These are phyloP conservation scores for Mangifera indica DNA, from an alignment of 345 rosid genomes.

Conservation along the genomic window DNA sequence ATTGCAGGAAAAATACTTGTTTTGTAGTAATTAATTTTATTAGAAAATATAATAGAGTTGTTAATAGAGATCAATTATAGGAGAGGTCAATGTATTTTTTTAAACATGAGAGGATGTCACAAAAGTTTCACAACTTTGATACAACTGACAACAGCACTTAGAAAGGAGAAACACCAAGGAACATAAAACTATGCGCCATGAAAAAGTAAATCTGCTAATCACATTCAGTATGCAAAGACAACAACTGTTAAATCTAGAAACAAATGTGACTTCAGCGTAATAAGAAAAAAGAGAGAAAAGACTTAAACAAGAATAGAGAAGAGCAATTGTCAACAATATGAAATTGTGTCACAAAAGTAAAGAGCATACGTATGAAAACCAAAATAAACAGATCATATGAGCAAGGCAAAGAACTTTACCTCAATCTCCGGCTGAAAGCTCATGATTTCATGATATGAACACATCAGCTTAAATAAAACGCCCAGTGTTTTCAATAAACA, in stretches of 20 bases:
- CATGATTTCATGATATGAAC: slow-evolving; percentile 90
- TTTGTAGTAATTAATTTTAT: not conserved
- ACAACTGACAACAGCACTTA: not conserved
- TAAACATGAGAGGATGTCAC: not conserved
- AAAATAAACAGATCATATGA: slow-evolving; percentile 5
- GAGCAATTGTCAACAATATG: not conserved
- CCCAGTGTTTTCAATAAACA: slow-evolving; percentile 87
- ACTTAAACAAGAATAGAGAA: not conserved
- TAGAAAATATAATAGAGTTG: not conserved
- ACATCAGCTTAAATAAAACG: slow-evolving; percentile 77
- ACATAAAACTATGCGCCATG: not conserved
- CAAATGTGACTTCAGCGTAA: not conserved
- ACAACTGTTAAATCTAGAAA: no score
- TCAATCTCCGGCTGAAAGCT: slow-evolving; percentile 58
- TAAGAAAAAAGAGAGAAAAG: not conserved
- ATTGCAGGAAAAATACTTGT: not conserved
- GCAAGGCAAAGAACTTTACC: slow-evolving; percentile 41
- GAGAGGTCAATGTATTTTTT: not conserved
- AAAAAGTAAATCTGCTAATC: not conserved
- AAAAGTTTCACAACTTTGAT: not conserved
- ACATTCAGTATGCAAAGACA: not conserved
- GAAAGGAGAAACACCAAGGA: not conserved
- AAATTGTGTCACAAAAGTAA: not conserved
- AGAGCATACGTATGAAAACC: slow-evolving; percentile 9
- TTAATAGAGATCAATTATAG: not conserved